These are phyloP conservation scores for Hymenoscyphus salicellus DNA, from an alignment of 2,329 filamentous ascomycete species.

Conservation along the genomic window DNA sequence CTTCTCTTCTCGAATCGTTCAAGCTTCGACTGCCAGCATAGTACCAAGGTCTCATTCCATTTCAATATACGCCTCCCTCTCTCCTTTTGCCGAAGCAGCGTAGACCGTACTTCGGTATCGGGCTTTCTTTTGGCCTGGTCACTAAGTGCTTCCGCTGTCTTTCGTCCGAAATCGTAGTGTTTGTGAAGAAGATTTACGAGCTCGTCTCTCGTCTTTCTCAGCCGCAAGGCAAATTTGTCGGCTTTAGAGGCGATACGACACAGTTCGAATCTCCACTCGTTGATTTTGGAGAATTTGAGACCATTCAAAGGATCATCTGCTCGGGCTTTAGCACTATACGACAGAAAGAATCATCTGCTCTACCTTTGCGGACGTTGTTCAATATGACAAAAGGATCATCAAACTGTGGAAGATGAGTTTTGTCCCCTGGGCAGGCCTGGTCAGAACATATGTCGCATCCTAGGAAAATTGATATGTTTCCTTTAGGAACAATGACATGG, in stretches of 20 bases:
- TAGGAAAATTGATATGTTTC: background rate
- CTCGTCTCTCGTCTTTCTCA: background rate
- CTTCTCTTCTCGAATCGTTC: background rate
- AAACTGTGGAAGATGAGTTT: background rate
- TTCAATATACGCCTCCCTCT: background rate
- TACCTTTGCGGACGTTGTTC: background rate
- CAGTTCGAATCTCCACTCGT: background rate
- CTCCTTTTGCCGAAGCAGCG: background rate
- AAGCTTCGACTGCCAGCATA: background rate
- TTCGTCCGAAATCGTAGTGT: background rate
- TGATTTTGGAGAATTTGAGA: background rate
- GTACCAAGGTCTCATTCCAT: background rate
- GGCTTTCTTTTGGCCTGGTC: background rate
- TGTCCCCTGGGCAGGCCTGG: background rate
- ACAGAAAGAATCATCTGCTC: background rate
- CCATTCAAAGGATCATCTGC: background rate
- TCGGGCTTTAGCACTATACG: background rate
- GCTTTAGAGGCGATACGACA: background rate
- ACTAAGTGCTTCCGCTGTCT: background rate
- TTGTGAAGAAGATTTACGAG: background rate
- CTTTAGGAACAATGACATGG: background rate
- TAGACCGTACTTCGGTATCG: background rate
- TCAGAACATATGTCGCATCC: background rate
- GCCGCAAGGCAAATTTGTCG: background rate
- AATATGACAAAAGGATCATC: background rate